Evolutionary conservation across 768 basidiomycete species (phyloP), one percentile per base, ranked within the genome.

Genomic region (Lenzites betulinus): DNA sequence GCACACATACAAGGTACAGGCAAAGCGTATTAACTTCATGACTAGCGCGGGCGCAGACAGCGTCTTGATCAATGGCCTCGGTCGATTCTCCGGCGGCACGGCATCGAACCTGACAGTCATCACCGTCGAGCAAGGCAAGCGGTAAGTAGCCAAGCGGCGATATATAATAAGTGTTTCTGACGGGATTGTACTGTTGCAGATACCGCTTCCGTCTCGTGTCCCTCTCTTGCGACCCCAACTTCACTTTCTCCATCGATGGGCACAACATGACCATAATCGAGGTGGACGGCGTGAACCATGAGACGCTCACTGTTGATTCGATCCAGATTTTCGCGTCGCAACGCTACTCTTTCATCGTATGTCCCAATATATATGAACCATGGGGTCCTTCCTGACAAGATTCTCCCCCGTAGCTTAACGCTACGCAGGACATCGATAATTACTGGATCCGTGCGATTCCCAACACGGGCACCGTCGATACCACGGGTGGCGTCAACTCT

Each of bases 381-480:
- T 75, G 2, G 66, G 64, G 25, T 22, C 76, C 75, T 1, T 41
- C 72, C 30, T 66, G 59, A 22, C 76, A 75, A 15, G 70, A 76
- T 69, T 69, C 28, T 54, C n/a, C n/a, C n/a, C n/a, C n/a, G n/a
- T 72, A 67, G 52, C 69, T 82, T 18, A 71, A 72, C 6, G 79
- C 79, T 12, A 74, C 75, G 61, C 77, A 83, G 53, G 64, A 75
- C 0, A 64, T 79, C 25, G 75, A 70, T 3, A 87, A 84, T 65
- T 87, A 86, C 67, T 87, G 83, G 83, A 73, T 85, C 43, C 80
- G 82, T 23, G 74, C 81, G 0, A 69, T 75, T 71, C 77, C n/a
- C 59, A 72, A 52, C 55, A 36, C 39, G 23, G 54, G 54, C 18
- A 54, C 58, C 6, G 20, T 46, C 28, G 28, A 38, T 18, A 36